Evolutionary conservation across 129 eudicot species (phyloP), one percentile per base, ranked within the genome.

Genomic region (Centella asiatica): DNA sequence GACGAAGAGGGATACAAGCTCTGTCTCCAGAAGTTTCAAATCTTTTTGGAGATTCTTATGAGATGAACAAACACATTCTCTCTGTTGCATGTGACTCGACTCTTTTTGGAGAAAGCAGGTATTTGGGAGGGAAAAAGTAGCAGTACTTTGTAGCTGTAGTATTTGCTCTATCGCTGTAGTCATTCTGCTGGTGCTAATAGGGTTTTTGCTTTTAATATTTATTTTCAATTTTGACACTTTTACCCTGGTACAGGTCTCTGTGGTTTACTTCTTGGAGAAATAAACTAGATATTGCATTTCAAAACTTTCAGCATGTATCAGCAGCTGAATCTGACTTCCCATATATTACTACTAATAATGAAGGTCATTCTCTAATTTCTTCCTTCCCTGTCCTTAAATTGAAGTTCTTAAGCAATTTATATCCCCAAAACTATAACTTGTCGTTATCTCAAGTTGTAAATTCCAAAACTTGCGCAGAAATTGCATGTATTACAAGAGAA

Each of bases 261-360:
- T 87, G 95, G 94, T 69, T 71, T 62, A 26, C 79, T 34, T 71
- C 86, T 37, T 80, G 95, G 84, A 64, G 78, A 84, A 76, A 64
- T 62, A 78, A 64, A 71, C 77, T 84, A 25, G 75, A 66, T 71
- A 17, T 34, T 66, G 77, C 66, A 13, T 27, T 73, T 40, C 80
- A 64, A 47, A 69, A 67, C 62, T 57, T 80, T 42, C 57, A 58
- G 8, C 18, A 44, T 34, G 60, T 62, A 28, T 47, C 27, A 52
- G 12, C 59, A 52, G 18, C 42, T 19, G 75, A 76, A 44, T 56
- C 61, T 58, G 72, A 60, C 56, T 33, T 36, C 44, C 51, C 66
- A 19, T 23, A 51, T 67, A 22, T 60, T 45, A 52, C 62, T 25
- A 33, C 72, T 24, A 67, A 77, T 15, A 76, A 67, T 68, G 55